Percentiles rank a stretch among this genome's conserved stretches.
Conservation (phyloP, 2,329 filamentous ascomycete genomes). For the Huntiella omanensis region DNA sequence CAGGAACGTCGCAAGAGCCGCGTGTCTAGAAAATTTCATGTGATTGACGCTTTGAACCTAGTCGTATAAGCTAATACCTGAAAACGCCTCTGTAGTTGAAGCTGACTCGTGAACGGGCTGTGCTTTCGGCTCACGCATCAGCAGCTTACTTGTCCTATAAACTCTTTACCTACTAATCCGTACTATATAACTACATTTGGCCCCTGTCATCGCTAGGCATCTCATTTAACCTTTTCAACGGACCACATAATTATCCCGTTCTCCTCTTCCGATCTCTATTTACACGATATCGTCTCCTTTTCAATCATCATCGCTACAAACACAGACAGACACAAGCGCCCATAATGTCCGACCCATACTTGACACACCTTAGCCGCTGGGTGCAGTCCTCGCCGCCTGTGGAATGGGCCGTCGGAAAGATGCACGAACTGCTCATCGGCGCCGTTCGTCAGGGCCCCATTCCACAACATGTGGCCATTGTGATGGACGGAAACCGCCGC, state of each 20-base stretch:
- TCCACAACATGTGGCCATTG: slow-evolving; percentile 92
- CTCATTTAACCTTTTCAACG: too few relatives aligned
- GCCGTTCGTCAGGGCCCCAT: slow-evolving; percentile 79
- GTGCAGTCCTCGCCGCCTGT: slow-evolving; percentile 73
- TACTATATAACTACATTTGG: too few relatives aligned
- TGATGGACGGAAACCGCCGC: slow-evolving; percentile 95
- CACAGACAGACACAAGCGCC: neutral
- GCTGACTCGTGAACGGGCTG: too few relatives aligned
- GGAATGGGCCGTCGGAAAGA: slow-evolving; percentile 65
- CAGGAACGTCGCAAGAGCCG: neutral
- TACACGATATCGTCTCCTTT: too few relatives aligned
- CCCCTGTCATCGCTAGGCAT: too few relatives aligned
- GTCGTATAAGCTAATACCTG: too few relatives aligned
- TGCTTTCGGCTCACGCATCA: too few relatives aligned
- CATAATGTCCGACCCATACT: slow-evolving; percentile 35
- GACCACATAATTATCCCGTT: too few relatives aligned
- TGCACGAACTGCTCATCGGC: slow-evolving; percentile 73
- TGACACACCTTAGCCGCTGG: slow-evolving; percentile 40
- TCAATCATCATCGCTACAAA: neutral
- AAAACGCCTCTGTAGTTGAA: too few relatives aligned
- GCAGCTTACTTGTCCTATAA: too few relatives aligned
- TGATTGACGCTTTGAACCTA: slow-evolving; percentile 2
- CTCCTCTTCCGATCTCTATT: too few relatives aligned
- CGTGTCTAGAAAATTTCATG: slow-evolving; percentile 5
- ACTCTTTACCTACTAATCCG: too few relatives aligned